A percentile compares a stretch with the other conserved stretches of the same genome.
Evolutionary conservation across 441 rosid genomes (phyloP).

Genomic region (Iberis amara): DNA sequence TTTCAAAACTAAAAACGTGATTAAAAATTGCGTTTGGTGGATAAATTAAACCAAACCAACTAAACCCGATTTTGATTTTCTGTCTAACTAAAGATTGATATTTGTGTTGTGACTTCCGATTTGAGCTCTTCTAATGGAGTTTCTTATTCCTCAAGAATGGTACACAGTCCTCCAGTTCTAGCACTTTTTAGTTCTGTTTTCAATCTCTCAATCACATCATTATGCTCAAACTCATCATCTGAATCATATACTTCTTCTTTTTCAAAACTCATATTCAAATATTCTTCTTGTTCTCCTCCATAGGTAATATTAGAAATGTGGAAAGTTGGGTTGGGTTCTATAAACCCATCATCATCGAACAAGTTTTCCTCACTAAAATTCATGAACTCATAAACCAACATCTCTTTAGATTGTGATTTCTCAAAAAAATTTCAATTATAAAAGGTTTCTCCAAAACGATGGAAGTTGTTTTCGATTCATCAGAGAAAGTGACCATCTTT

Average conservation of each 20-base stretch:
- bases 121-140: conserved; percentile 40
- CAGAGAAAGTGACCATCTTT: conserved; percentile 14
- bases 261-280: conserved; percentile 23
- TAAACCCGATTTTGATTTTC: too few relatives aligned
- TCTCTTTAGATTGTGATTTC: conserved; percentile 22
- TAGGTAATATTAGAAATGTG: conserved; percentile 20
- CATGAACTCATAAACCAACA: conserved; percentile 30
- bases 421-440: not conserved
- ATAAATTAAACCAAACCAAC: too few relatives aligned
- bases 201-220: conserved; percentile 54
- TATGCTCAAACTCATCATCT: conserved; percentile 38
- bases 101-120: too few relatives aligned
- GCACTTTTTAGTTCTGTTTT: conserved; percentile 50
- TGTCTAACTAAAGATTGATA: too few relatives aligned
- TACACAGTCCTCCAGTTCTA: conserved; percentile 72
- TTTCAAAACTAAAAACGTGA: too few relatives aligned
- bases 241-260: conserved; percentile 25
- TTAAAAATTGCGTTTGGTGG: too few relatives aligned
- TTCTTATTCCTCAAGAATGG: conserved; percentile 66
- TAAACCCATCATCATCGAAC: conserved; percentile 37
- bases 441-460: conserved; percentile 13
- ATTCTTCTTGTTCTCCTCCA: conserved; percentile 21
- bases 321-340: conserved; percentile 40
- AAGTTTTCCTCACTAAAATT: conserved; percentile 11
- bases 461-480: conserved; percentile 18